phyloP scores from a whole-genome alignment of 2,329 filamentous ascomycete species.

The Sarocladiaceae sp. region DNA sequence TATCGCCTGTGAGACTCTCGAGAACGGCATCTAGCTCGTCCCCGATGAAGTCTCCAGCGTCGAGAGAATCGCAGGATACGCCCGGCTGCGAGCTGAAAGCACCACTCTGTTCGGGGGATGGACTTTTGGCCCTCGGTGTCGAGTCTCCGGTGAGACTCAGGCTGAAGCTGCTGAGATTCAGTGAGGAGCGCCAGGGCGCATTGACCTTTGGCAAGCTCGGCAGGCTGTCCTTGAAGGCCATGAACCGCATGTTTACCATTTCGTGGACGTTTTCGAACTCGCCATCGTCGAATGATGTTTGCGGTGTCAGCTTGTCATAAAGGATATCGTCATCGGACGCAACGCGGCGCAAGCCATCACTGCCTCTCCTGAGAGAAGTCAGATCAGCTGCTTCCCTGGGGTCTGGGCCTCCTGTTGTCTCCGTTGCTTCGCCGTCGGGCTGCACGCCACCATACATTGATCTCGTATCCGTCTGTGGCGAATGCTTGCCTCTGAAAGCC shows the following conservation, averaged over 20 bases:
- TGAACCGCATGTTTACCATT: slow-evolving; percentile 82
- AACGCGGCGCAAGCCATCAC: slow-evolving; percentile 21
- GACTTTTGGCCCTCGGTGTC: neutral
- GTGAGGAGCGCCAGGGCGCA: slow-evolving; percentile 21
- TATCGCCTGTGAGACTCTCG: slow-evolving; percentile 68
- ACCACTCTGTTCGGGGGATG: neutral
- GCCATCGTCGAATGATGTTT: slow-evolving; percentile 76
- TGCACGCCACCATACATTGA: too few species aligned
- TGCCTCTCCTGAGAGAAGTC: neutral
- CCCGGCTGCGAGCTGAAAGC: neutral
- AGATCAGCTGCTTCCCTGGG: neutral
- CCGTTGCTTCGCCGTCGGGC: too few species aligned
- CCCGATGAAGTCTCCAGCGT: neutral
- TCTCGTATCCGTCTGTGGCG: too few species aligned
- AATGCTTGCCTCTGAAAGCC: too few species aligned
- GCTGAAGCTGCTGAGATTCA: slow-evolving; percentile 20
- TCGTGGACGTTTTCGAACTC: slow-evolving; percentile 74
- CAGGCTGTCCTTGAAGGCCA: slow-evolving; percentile 83
- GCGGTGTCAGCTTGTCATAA: slow-evolving; percentile 66
- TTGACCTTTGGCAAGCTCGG: slow-evolving; percentile 44
- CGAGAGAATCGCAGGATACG: neutral
- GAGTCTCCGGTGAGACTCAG: slow-evolving; percentile 9
- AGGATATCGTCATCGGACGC: slow-evolving; percentile 67
- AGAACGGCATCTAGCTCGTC: slow-evolving; percentile 51
- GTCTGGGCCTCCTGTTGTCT: neutral